A percentile compares a stretch with the other conserved stretches of the same genome.
These are phyloP conservation scores for Nepenthes gracilis DNA, from an alignment of 148 eudicot genomes.

Conservation along the genomic window DNA sequence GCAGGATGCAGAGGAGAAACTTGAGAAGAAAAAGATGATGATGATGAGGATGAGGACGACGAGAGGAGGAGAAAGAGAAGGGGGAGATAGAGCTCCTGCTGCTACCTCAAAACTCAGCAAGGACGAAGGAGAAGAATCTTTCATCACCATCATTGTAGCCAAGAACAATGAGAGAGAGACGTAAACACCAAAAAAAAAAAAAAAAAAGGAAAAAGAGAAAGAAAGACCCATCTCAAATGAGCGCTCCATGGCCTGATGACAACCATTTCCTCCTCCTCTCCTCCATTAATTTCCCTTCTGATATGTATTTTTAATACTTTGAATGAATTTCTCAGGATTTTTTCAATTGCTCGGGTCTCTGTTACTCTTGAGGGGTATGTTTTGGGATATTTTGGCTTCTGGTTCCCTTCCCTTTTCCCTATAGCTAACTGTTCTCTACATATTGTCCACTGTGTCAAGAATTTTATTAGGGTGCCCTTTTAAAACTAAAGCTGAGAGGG, in stretches of 20 bases:
- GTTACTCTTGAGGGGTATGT: no score
- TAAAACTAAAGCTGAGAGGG: no score
- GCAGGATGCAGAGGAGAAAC: conserved; percentile 71
- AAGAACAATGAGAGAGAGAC: conserved; percentile 13
- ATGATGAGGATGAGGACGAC: conserved; percentile 9
- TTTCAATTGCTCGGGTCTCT: no score
- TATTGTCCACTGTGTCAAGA: no score
- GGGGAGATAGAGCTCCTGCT: not conserved
- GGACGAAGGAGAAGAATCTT: conserved; percentile 32
- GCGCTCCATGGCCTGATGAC: not conserved
- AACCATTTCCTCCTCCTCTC: not conserved
- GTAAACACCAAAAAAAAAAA: not conserved
- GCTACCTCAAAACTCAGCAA: not conserved
- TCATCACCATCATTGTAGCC: conserved; percentile 36
- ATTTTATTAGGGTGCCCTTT: no score
- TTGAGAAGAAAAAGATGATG: conserved; percentile 21
- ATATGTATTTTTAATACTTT: no score
- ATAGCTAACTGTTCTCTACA: no score
- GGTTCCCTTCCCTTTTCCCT: no score
- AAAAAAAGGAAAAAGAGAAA: no score
- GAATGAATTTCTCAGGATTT: no score
- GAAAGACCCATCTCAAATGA: not conserved
- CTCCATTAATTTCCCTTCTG: no score
- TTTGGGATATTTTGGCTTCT: no score
- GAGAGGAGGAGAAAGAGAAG: conserved; percentile 7